Evolutionary conservation across 768 basidiomycete species (phyloP).

Genomic region (Termitomyces sp.): DNA sequence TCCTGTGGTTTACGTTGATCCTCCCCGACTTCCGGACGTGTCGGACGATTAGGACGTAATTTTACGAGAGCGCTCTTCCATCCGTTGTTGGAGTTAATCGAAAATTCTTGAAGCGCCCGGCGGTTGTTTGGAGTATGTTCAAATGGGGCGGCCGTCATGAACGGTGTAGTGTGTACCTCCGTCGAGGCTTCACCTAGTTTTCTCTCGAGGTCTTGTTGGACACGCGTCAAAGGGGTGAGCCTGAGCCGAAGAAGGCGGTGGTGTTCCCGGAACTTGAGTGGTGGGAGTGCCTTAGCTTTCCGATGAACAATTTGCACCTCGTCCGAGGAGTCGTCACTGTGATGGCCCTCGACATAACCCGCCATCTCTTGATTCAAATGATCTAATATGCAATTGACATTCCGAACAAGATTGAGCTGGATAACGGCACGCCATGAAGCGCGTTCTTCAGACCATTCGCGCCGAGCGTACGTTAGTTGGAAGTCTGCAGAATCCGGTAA

Average conservation of each 20-base stretch:
- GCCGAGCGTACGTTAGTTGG: constrained; percentile 68
- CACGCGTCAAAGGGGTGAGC: constrained; percentile 52
- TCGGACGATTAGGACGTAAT: constrained; percentile 39
- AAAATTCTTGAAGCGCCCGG: constrained; percentile 45
- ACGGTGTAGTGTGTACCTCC: constrained; percentile 42
- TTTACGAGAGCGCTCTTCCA: constrained; percentile 65
- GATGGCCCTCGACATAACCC: constrained; percentile 24
- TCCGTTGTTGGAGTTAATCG: constrained; percentile 58
- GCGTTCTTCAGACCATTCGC: constrained; percentile 69
- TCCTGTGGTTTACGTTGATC: constrained; percentile 32
- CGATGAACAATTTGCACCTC: constrained; percentile 30
- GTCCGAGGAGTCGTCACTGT: constrained; percentile 40
- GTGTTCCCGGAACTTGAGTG: constrained; percentile 55
- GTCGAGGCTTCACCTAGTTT: constrained; percentile 56
- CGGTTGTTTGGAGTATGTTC: constrained; percentile 23
- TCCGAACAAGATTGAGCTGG: constrained; percentile 77
- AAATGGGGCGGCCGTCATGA: constrained; percentile 40
- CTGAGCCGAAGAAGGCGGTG: constrained; percentile 58
- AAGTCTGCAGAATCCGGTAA: constrained; percentile 45
- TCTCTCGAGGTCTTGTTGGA: constrained; percentile 58
- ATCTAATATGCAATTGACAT: constrained; percentile 62
- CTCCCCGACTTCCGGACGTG: constrained; percentile 18
- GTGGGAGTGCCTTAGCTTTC: constrained; percentile 34
- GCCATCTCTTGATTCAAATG: constrained; percentile 56
- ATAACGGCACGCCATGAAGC: constrained; percentile 73